Base-by-base conservation (phyloP, 306 rosid species). In the Glycine soja region DNA sequence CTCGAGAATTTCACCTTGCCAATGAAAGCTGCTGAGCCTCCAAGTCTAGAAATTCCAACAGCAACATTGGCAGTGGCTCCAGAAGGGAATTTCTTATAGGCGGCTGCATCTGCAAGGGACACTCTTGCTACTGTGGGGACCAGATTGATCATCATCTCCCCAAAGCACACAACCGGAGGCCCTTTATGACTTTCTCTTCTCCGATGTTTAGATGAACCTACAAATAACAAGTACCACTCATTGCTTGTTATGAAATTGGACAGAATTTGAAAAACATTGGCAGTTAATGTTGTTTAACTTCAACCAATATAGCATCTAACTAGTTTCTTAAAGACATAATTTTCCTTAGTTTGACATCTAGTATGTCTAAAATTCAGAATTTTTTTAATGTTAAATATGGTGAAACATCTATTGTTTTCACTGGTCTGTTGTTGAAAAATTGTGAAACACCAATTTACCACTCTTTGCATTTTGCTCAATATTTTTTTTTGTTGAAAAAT, bases 61-160 rank as follows among this genome's bases (percentile, higher is more conserved):
- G 84, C 84, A 74, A 86, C 82, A 69, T 45, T 82, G 3, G 86
- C 76, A 78, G 85, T 75, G 13, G 79, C 81, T 47, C 86, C 82
- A 79, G 82, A 68, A 62, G 84, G 79, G 58, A 72, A 68, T 54
- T 62, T 86, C 76, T 52, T 74, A 82, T 67, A 86, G 43, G 43
- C 24, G 45, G 7, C 10, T 53, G 86, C 76, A 62, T 82, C 89
- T 57, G 82, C 76, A 62, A 86, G 53, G 15, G 84, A 74, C 50
- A 82, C 80, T 70, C 80, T 76, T 61, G 8, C 6, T 38, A 3
- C 50, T 69, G 82, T 34, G 0, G 84, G 84, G 15, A 78, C 80
- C 6, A 86, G 30, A 61, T 86, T 63, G 0, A 86, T 34, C 76
- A 74, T 79, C 82, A 86, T 86, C 58, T 82, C 89, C 30, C 89